A percentile compares a stretch with the other conserved stretches of the same genome.
Conservation (phyloP, 2,329 filamentous ascomycete genomes). For the Fusarium globosum region DNA sequence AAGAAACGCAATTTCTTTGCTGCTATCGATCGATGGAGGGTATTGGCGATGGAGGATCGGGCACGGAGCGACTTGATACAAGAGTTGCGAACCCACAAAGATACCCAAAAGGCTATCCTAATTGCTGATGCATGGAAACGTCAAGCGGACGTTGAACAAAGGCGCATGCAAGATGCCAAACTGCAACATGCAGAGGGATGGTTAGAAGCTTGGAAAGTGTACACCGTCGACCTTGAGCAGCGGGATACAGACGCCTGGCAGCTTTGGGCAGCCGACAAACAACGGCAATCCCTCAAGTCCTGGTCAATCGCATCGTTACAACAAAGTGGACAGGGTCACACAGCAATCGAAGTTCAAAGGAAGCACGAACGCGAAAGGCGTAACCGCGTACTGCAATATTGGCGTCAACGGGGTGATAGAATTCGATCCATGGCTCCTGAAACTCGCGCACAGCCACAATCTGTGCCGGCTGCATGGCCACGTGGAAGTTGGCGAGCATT, state of each 20-base stretch:
- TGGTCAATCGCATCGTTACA: conserved; percentile 54
- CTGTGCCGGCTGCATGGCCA: conserved; percentile 26
- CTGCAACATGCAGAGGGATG: conserved; percentile 36
- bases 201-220: conserved; percentile 41
- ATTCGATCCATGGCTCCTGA: conserved; percentile 17
- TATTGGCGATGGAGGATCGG: conserved; percentile 16
- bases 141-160: conserved; percentile 30
- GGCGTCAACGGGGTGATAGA: conserved; percentile 43
- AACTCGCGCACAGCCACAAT: conserved; percentile 21
- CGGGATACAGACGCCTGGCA: conserved; percentile 45
- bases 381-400: conserved; percentile 46
- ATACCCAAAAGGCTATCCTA: conserved; percentile 13
- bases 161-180: conserved; percentile 30
- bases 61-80: conserved; percentile 28
- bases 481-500: conserved; percentile 44
- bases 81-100: conserved; percentile 24
- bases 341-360: conserved; percentile 48
- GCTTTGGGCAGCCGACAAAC: conserved; percentile 48
- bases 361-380: conserved; percentile 50
- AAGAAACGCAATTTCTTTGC: conserved; percentile 49
- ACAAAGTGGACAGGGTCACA: conserved; percentile 52
- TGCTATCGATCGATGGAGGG: conserved; percentile 48
- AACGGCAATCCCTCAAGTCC: conserved; percentile 49
- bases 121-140: conserved; percentile 38
- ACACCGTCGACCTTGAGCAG: conserved; percentile 38